phyloP scores from a whole-genome alignment of 495 filamentous ascomycete species.

The Cairneyella variabilis region DNA sequence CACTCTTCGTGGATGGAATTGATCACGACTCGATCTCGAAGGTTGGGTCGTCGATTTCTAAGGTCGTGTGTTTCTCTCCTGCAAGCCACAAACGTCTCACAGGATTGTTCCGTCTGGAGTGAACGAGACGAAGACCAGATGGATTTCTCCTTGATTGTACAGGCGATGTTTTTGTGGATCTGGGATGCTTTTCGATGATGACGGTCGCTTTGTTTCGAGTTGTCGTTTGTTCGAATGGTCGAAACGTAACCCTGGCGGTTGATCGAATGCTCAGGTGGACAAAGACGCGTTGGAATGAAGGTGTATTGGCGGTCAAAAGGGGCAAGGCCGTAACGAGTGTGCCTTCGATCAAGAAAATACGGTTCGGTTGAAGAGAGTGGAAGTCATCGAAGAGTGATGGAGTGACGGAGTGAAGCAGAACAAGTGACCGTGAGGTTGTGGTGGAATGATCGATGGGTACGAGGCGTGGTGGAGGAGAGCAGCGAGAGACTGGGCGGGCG shows the following conservation, averaged over 20 bases:
- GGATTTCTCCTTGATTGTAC: neutral
- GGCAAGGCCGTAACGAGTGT: constrained; percentile 27
- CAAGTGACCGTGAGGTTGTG: neutral
- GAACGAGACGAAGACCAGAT: neutral
- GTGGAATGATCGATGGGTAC: neutral
- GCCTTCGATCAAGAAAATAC: constrained; percentile 8
- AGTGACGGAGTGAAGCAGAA: neutral
- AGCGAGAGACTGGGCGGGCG: neutral
- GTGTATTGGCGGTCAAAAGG: neutral
- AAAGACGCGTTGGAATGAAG: constrained; percentile 3
- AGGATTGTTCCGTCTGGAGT: neutral
- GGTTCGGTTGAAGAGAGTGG: constrained; percentile 6
- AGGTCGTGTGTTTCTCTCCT: neutral
- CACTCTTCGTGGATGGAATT: constrained; percentile 5
- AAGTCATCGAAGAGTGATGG: constrained; percentile 15
- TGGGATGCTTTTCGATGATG: neutral
- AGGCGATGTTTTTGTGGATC: neutral
- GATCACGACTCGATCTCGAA: neutral
- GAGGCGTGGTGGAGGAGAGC: neutral
- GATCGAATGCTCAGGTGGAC: neutral
- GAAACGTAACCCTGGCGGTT: constrained; percentile 14
- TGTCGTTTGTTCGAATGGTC: neutral
- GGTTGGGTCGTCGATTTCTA: neutral
- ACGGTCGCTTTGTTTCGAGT: constrained; percentile 12
- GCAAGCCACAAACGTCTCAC: neutral